phyloP scores from a whole-genome alignment of 2,329 filamentous ascomycete genomes.

The Esteya vermicola region DNA sequence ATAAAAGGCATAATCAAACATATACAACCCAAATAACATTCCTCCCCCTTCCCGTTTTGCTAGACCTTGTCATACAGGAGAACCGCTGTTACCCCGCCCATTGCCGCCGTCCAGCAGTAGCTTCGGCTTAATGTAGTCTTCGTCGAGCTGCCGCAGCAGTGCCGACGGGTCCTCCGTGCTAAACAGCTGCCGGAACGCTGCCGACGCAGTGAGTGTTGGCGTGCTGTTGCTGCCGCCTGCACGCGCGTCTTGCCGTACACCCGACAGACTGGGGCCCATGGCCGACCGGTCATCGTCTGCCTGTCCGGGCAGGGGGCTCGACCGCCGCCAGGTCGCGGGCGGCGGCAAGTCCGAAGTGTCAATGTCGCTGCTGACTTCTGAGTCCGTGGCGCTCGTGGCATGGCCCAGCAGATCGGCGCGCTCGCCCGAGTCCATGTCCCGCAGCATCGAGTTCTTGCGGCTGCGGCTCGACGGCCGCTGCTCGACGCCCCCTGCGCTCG shows the following conservation, averaged over 20 bases:
- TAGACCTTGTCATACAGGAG: conserved; percentile 4
- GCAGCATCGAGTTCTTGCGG: conserved; percentile 34
- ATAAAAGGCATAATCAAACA: no score
- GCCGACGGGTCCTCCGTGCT: conserved; percentile 78
- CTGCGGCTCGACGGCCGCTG: conserved; percentile 31
- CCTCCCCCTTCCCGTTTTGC: no score
- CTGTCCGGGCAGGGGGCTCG: conserved; percentile 20
- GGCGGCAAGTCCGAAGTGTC: conserved; percentile 54
- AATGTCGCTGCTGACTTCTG: conserved; percentile 48
- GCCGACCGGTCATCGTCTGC: background rate
- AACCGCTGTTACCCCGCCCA: conserved; percentile 9
- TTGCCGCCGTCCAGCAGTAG: conserved; percentile 14
- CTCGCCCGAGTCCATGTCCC: conserved; percentile 30
- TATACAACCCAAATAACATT: no score
- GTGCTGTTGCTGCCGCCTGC: conserved; percentile 21
- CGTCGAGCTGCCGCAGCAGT: conserved; percentile 83
- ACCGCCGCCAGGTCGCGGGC: conserved; percentile 31
- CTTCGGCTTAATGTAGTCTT: conserved; percentile 32
- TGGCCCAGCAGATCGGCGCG: conserved; percentile 40
- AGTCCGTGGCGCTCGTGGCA: conserved; percentile 33
- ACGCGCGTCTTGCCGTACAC: conserved; percentile 4
- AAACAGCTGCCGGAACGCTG: conserved; percentile 67
- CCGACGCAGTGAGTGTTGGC: conserved; percentile 65
- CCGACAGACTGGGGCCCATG: conserved; percentile 1
- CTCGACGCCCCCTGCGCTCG: background rate